These are phyloP conservation scores for Takashimella koratensis DNA, from an alignment of 1,284 basidiomycete genomes.

Conservation along the genomic window DNA sequence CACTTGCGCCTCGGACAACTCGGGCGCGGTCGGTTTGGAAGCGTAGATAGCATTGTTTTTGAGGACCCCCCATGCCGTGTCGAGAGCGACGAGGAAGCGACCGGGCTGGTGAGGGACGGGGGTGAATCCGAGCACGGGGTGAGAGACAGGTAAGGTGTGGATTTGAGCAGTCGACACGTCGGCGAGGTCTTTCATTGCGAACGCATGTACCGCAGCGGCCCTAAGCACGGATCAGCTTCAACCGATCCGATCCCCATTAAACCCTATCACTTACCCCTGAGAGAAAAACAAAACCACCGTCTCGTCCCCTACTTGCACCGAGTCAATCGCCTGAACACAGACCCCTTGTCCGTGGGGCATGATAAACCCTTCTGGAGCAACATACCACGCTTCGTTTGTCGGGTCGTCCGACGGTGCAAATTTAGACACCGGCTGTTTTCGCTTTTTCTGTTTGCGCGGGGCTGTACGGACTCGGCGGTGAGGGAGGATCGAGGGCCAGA, in stretches of 20 bases:
- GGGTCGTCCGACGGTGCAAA: constrained; percentile 12
- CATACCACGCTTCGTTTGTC: constrained; percentile 31
- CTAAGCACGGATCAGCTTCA: constrained; percentile 13
- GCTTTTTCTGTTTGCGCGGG: constrained; percentile 33
- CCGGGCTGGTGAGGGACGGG: constrained; percentile 15
- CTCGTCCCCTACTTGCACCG: constrained; percentile 20
- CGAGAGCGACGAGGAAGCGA: constrained; percentile 39
- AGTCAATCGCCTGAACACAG: constrained; percentile 41
- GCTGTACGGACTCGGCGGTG: constrained; percentile 57
- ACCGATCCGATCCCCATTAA: neutral
- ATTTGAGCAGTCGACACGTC: constrained; percentile 11
- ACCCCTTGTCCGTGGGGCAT: constrained; percentile 44
- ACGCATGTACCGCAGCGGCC: constrained; percentile 37
- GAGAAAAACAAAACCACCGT: constrained; percentile 44
- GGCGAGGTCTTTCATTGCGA: constrained; percentile 22
- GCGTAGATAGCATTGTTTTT: constrained; percentile 17
- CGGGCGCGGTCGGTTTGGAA: constrained; percentile 3
- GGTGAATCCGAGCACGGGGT: constrained; percentile 44
- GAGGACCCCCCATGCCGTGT: constrained; percentile 36
- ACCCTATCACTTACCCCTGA: constrained; percentile 45
- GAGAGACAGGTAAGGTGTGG: constrained; percentile 26
- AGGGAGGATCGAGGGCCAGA: constrained; percentile 59
- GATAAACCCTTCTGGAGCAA: constrained; percentile 35
- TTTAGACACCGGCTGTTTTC: constrained; percentile 38
- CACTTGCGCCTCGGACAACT: constrained; percentile 11